Evolutionary conservation across 768 basidiomycete species (phyloP), one percentile per base, ranked within the genome.

Genomic region (Suillus tomentosus): DNA sequence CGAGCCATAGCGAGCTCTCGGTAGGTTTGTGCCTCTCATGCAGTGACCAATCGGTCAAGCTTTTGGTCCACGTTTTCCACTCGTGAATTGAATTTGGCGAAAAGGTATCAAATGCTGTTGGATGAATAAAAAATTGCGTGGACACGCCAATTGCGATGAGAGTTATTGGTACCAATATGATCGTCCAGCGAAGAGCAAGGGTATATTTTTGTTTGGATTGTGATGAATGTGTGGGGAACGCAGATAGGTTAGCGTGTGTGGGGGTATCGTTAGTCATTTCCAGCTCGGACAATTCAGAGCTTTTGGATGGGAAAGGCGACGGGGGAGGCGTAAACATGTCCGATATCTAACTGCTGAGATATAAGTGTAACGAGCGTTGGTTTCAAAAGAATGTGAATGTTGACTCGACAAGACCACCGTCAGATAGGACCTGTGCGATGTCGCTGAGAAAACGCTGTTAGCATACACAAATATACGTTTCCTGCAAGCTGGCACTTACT

Each of bases 131-230:
- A 72, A 80, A 87, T n/a, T 78, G 84, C 17, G 84, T 82, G 14
- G 80, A 83, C 3, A 78, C 70, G 13, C 86, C 84, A 65, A 90
- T 79, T 50, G 87, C 62, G 45, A 88, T 70, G 58, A 92, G 80
- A 7, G 79, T 67, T 11, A 87, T 66, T 3, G 90, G 90, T 3
- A 89, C 78, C 40, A 87, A 66, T 48, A 90, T 61, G 61, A 87
- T 80, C 1, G 84, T 79, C 82, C 82, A 85, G 71, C 77, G 75
- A 48, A 73, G 61, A n/a, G 61, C 60, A 42, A 61, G 79, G 78
- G 60, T 79, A 27, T 75, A 27, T 84, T 79, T 50, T 79, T 81
- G 39, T 73, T 79, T 54, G 76, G 78, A 64, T 2, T 17, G 43
- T 31, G 31, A 27, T 27, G 40, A 22, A 17, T 6, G 64, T 54